Evolutionary conservation across 345 rosid genomes (phyloP), one percentile per base, ranked within the genome.

Genomic region (Brassica nigra): DNA sequence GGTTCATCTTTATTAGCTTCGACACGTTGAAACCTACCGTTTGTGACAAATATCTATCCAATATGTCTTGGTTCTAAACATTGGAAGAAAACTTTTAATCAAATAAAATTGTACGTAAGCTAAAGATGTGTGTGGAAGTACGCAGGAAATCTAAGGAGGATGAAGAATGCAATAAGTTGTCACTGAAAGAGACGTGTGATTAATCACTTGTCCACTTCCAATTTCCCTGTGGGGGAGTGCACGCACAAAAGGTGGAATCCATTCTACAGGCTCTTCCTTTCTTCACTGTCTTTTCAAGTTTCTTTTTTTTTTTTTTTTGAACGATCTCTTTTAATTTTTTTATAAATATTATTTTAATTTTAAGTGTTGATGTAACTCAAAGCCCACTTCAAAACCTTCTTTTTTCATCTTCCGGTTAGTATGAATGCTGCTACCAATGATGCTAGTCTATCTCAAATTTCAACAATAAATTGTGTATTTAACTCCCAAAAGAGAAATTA

Each of bases 231-330:
- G 89, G 87, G 88, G 87, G 88, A 86, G 85, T 87, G 90, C 87
- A 88, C 90, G 89, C 90, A 87, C 90, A 83, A 88, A 88, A 86
- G 87, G 85, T 82, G 92, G 96, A 85, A 76, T 58, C 78, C 81
- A 39, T 68, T 58, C 58, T 70, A 69, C 85, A 85, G 12, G 78
- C 55, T 78, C 86, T 81, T 84, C 84, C 79, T 85, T 68, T 83
- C 84, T 82, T 76, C 85, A 82, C 87, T 85, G 74, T 85, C 92
- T 75, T 80, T 80, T 82, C 81, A 63, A 77, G 1, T 71, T 72
- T 72, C 76, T 81, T 18, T 18, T 18, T 18, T 18, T 18, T 18
- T 18, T 18, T 18, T 18, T 18, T 18, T 18, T 18, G 18, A 18
- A 18, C 18, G 18, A 18, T 18, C 18, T 18, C 57, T 66, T 80